phyloP scores from a whole-genome alignment of 768 basidiomycete species.

The Pholiota conissans region DNA sequence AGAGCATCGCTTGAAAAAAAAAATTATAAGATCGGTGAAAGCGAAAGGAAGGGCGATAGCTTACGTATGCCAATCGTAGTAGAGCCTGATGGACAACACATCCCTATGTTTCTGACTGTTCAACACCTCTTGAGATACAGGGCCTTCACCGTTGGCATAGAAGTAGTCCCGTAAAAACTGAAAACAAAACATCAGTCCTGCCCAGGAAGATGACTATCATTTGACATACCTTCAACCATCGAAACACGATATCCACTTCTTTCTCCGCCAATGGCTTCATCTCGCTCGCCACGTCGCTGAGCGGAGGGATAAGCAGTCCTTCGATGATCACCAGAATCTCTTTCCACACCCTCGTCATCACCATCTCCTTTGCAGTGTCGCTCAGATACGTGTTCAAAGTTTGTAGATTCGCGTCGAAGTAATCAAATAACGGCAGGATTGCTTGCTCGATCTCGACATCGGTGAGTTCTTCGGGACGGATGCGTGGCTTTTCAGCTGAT shows the following conservation, averaged over 20 bases:
- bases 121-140: slow-evolving; percentile 79
- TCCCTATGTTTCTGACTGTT: slow-evolving; percentile 97
- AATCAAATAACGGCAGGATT: slow-evolving; percentile 90
- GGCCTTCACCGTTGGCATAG: slow-evolving; percentile 91
- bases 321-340: slow-evolving; percentile 88
- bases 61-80: slow-evolving; percentile 97
- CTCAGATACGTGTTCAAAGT: slow-evolving; percentile 88
- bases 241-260: slow-evolving; percentile 98
- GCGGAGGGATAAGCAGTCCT: slow-evolving; percentile 84
- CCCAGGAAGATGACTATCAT: background rate
- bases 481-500: slow-evolving; percentile 70
- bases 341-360: slow-evolving; percentile 95
- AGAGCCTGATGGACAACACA: slow-evolving; percentile 83
- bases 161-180: slow-evolving; percentile 96
- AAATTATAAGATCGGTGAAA: slow-evolving; percentile 2
- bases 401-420: slow-evolving; percentile 91
- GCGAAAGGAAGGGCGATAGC: slow-evolving; percentile 26
- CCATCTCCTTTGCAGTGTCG: slow-evolving; percentile 83
- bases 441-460: slow-evolving; percentile 95
- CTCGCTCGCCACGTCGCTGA: slow-evolving; percentile 82
- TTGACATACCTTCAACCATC: slow-evolving; percentile 83
- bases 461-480: slow-evolving; percentile 77
- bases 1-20: slow-evolving; percentile 60
- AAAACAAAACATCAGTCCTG: slow-evolving; percentile 4
- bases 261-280: slow-evolving; percentile 93